Percentiles rank a stretch among this genome's conserved stretches.
Evolutionary conservation across 2,329 filamentous ascomycete species (phyloP).

Genomic region (Leptographium galeiforme): DNA sequence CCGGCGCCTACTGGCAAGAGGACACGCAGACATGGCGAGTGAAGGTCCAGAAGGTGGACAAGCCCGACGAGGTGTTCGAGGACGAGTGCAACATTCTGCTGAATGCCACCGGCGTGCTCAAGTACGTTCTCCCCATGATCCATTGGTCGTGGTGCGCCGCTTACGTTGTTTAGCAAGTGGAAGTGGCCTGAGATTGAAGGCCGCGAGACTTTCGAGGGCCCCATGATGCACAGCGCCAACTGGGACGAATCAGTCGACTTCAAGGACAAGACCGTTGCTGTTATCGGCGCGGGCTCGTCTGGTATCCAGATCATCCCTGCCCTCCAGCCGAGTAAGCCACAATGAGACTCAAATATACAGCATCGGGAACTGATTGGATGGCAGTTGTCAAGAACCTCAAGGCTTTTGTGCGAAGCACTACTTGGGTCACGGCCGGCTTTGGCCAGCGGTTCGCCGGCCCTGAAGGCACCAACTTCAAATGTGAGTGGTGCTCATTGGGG

Average conservation of each 20-base stretch:
- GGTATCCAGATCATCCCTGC: slow-evolving; percentile 31
- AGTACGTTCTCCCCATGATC: slow-evolving; percentile 12
- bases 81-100: slow-evolving; percentile 34
- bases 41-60: not conserved
- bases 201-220: slow-evolving; percentile 33
- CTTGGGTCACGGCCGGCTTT: slow-evolving; percentile 14
- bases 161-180: slow-evolving; percentile 19
- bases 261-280: slow-evolving; percentile 29
- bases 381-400: slow-evolving; percentile 10
- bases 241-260: slow-evolving; percentile 38
- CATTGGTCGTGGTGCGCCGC: not conserved
- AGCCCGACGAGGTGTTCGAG: slow-evolving; percentile 2
- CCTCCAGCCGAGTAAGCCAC: not conserved
- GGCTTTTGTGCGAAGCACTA: slow-evolving; percentile 12
- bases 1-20: slow-evolving; percentile 3
- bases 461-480: slow-evolving; percentile 4
- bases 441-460: slow-evolving; percentile 7
- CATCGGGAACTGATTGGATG: not conserved
- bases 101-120: slow-evolving; percentile 34
- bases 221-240: slow-evolving; percentile 38
- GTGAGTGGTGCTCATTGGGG: not conserved
- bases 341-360: not conserved
- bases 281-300: slow-evolving; percentile 42
- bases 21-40: not conserved
- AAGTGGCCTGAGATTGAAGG: slow-evolving; percentile 40